A percentile compares a stretch with the other conserved stretches of the same genome.
phyloP scores from a whole-genome alignment of 2,329 filamentous ascomycete species.

The Sporothrix pallida region DNA sequence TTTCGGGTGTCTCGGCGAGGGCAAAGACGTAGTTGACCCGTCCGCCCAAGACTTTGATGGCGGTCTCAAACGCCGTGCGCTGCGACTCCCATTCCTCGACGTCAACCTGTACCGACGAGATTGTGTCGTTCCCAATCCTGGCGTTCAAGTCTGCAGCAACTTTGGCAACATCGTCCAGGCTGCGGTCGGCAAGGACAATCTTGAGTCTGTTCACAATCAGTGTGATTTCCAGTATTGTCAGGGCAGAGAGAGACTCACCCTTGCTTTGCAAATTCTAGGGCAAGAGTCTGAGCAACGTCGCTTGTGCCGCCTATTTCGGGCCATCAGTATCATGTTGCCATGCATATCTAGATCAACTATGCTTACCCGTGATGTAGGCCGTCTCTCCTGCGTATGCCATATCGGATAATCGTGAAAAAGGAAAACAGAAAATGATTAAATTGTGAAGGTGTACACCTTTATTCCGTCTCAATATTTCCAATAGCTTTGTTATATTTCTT shows the following conservation, averaged over 20 bases:
- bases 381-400: not conserved
- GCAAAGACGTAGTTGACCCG: not conserved
- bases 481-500: not conserved
- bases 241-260: not conserved
- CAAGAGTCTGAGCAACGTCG: not conserved
- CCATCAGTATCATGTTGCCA: not conserved
- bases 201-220: not conserved
- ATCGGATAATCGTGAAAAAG: too few species aligned
- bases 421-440: too few species aligned
- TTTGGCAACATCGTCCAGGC: not conserved
- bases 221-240: not conserved
- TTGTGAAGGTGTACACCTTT: too few species aligned
- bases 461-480: not conserved
- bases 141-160: not conserved
- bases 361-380: not conserved
- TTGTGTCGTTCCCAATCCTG: not conserved
- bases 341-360: too few species aligned
- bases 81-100: not conserved
- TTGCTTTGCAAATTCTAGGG: not conserved
- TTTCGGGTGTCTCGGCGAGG: not conserved
- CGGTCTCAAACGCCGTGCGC: not conserved
- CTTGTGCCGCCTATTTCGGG: not conserved
- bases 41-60: not conserved
- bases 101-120: not conserved
- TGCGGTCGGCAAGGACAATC: not conserved